A percentile compares a stretch with the other conserved stretches of the same genome.
Evolutionary conservation across 768 basidiomycete genomes (phyloP).

Genomic region (Trametes punicea): DNA sequence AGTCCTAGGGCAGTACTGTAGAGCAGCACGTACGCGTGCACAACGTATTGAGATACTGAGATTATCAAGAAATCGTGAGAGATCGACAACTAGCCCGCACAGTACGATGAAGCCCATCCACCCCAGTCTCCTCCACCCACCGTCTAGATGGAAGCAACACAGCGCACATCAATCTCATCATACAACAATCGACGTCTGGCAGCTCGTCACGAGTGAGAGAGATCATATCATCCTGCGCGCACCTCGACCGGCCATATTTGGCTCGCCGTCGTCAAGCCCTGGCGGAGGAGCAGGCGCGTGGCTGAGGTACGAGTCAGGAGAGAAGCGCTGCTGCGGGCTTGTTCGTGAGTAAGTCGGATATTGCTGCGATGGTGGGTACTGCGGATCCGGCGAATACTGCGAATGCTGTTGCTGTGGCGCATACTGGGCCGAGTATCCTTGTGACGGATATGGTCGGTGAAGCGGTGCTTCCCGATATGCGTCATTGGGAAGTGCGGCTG

Average conservation of each 20-base stretch:
- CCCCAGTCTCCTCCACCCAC: neutral
- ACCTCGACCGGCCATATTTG: slow-evolving; percentile 33
- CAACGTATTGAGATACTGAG: slow-evolving; percentile 9
- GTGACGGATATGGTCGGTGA: slow-evolving; percentile 48
- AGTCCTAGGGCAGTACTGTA: neutral
- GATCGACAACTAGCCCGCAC: slow-evolving; percentile 15
- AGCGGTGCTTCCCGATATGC: slow-evolving; percentile 57
- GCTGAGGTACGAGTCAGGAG: slow-evolving; percentile 16
- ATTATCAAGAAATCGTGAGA: slow-evolving; percentile 8
- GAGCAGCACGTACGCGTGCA: slow-evolving; percentile 13
- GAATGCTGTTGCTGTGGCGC: slow-evolving; percentile 6
- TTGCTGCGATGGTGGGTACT: slow-evolving; percentile 6
- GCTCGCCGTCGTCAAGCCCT: slow-evolving; percentile 15
- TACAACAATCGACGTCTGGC: slow-evolving; percentile 5
- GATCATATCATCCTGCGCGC: slow-evolving; percentile 21
- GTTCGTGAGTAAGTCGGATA: neutral
- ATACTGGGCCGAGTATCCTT: slow-evolving; percentile 2
- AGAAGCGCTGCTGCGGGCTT: slow-evolving; percentile 18
- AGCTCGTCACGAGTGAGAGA: slow-evolving; percentile 2
- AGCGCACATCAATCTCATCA: neutral
- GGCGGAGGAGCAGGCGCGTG: slow-evolving; percentile 23
- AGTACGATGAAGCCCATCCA: slow-evolving; percentile 3
- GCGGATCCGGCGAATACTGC: slow-evolving; percentile 3
- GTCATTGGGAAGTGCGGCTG: slow-evolving; percentile 36
- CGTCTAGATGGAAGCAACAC: neutral